These are phyloP conservation scores for Fagopyrum homotropicum DNA, from an alignment of 148 eudicot species.

Conservation along the genomic window DNA sequence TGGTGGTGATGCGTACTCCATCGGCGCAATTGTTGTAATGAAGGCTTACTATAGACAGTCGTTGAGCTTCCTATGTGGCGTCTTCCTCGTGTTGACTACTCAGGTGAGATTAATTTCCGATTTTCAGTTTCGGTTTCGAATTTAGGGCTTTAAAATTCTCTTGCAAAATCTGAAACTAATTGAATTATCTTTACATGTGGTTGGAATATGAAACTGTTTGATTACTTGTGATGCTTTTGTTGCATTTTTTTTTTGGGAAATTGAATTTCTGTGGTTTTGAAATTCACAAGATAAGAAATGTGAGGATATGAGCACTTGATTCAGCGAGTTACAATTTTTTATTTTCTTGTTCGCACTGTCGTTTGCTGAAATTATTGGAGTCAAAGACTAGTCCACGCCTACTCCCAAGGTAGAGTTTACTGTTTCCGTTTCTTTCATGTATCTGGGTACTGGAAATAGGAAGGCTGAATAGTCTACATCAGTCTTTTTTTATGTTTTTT, in stretches of 20 bases:
- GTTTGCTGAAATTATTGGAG: slow-evolving; percentile 1
- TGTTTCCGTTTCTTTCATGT: too few relatives aligned
- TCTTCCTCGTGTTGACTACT: slow-evolving; percentile 73
- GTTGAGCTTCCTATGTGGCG: slow-evolving; percentile 50
- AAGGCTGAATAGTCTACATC: too few relatives aligned
- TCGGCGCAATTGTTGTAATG: slow-evolving; percentile 93
- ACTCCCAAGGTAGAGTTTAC: too few relatives aligned
- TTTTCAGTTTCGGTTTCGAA: neutral
- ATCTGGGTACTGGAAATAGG: too few relatives aligned
- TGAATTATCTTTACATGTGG: neutral
- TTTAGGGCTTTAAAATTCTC: neutral
- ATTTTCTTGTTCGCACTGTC: neutral
- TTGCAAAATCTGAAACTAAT: neutral
- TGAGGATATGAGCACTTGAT: neutral
- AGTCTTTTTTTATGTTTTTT: too few relatives aligned
- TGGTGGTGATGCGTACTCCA: slow-evolving; percentile 95
- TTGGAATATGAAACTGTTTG: neutral
- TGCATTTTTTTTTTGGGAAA: neutral
- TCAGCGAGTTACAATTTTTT: neutral
- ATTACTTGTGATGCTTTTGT: neutral
- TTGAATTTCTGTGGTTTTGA: neutral
- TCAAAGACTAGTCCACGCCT: neutral
- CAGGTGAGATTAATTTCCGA: slow-evolving; percentile 40
- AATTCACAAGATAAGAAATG: neutral
- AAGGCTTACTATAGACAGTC: slow-evolving; percentile 82